Conservation (phyloP, 2,329 filamentous ascomycete genomes). For the Cryphonectria japonica region DNA sequence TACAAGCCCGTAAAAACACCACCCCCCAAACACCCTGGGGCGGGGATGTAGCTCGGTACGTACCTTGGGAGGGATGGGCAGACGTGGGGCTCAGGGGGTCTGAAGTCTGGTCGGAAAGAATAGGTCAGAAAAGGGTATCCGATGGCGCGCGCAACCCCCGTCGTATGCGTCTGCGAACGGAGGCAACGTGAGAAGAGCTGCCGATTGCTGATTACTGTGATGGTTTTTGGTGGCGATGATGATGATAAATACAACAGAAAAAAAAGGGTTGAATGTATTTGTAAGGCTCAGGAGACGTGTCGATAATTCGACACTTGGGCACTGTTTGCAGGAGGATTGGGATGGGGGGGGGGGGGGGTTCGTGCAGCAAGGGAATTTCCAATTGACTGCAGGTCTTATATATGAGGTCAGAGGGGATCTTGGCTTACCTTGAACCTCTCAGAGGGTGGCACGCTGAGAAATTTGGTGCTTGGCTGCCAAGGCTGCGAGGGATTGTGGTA, state of each 20-base stretch:
- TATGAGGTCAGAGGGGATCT: slow-evolving; percentile 12
- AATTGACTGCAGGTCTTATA: slow-evolving; percentile 6
- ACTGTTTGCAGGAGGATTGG: no score
- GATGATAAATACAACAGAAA: neutral
- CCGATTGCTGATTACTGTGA: neutral
- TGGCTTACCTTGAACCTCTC: neutral
- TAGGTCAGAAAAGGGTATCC: neutral
- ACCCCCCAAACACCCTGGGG: slow-evolving; percentile 10
- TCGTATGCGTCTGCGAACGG: neutral
- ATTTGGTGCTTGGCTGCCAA: slow-evolving; percentile 27
- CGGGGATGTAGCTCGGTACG: neutral
- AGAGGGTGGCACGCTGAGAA: slow-evolving; percentile 24
- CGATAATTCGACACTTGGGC: no score
- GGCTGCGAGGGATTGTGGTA: slow-evolving; percentile 15
- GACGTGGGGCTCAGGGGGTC: neutral
- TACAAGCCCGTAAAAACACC: slow-evolving; percentile 13
- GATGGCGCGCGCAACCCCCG: neutral
- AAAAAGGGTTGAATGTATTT: neutral
- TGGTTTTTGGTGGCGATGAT: neutral
- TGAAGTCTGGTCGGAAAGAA: neutral
- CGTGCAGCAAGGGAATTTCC: neutral
- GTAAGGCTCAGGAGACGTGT: neutral
- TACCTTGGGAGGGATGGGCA: neutral
- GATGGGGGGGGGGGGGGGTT: no score
- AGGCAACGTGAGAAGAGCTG: neutral